Evolutionary conservation across 495 filamentous ascomycete genomes (phyloP), one percentile per base, ranked within the genome.

Genomic region (Tuber melanosporum): DNA sequence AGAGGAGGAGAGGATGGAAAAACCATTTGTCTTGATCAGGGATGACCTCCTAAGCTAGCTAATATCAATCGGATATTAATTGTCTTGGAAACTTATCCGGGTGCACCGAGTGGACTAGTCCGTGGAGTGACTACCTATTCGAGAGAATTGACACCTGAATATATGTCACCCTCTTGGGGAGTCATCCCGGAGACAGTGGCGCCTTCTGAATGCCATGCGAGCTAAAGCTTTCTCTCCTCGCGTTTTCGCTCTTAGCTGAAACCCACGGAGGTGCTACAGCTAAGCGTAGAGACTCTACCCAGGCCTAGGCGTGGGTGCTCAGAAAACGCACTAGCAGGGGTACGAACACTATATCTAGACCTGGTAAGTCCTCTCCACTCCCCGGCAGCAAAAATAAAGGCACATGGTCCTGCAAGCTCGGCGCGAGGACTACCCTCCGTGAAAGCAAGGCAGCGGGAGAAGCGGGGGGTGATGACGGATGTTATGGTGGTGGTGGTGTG

Each of bases 91-190:
- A 98, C 79, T 94, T 95, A 0, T 97, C 93, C 94, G 95, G 95
- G 2, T 89, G 88, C 73, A 89, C 89, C 5, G 93, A 95, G 84
- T 97, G 94, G 91, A 90, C 86, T 20, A 91, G 92, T 10, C n/a
- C 93, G 5, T 96, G 94, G 92, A 92, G 91, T 82, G 85, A 86
- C 71, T 84, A 32, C 32, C 32, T 32, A 94, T 36, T 94, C 92
- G 14, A 93, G 94, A 81, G 90, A 97, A 84, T 97, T 94, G 93
- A 97, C 93, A 2, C 86, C 92, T 0, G 91, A 96, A 81, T 95
- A 92, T 92, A 90, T 97, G 87, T 83, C 88, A 69, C 90, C 90
- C 75, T 87, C 75, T 87, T 98, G 0, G 86, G 88, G 44, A 93
- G 97, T 80, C 89, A 87, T 62, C 97, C 97, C 83, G 94, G 94